These are phyloP conservation scores for Dipteronia dyeriana DNA, from an alignment of 345 rosid species.

Conservation along the genomic window DNA sequence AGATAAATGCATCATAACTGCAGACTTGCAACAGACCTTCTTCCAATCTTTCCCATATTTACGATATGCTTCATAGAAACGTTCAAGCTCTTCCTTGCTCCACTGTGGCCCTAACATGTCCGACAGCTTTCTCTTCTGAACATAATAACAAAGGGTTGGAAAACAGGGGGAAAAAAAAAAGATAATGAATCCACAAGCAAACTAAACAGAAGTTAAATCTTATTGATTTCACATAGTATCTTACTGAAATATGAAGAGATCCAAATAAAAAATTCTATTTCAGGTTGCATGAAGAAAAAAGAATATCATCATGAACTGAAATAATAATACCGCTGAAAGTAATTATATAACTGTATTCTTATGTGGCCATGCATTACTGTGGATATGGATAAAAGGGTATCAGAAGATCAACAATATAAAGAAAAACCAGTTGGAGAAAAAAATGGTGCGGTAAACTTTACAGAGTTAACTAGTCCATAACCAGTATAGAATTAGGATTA, in stretches of 20 bases:
- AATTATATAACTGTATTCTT: too few relatives aligned
- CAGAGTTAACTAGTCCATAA: not conserved
- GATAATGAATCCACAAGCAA: not conserved
- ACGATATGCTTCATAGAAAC: conserved; percentile 76
- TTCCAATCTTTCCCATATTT: conserved; percentile 80
- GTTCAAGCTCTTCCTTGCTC: conserved; percentile 76
- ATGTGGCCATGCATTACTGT: not conserved
- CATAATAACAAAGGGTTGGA: not conserved
- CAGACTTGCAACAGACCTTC: conserved; percentile 50
- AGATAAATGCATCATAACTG: not conserved
- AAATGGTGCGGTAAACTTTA: not conserved
- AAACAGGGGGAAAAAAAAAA: not conserved
- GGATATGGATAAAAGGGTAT: not conserved
- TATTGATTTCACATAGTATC: conserved; percentile 6
- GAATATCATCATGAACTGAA: not conserved
- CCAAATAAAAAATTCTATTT: not conserved
- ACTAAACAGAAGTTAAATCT: not conserved
- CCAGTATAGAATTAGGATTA: not conserved
- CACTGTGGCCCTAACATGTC: conserved; percentile 87
- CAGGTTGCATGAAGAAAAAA: not conserved
- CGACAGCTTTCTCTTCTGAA: conserved; percentile 76
- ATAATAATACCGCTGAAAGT: not conserved
- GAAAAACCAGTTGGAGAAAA: not conserved
- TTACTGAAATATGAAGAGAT: conserved; percentile 3
- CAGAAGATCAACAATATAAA: not conserved